Evolutionary conservation across 2,329 filamentous ascomycete species (phyloP), one percentile per base, ranked within the genome.

Genomic region (Apiospora hydei): DNA sequence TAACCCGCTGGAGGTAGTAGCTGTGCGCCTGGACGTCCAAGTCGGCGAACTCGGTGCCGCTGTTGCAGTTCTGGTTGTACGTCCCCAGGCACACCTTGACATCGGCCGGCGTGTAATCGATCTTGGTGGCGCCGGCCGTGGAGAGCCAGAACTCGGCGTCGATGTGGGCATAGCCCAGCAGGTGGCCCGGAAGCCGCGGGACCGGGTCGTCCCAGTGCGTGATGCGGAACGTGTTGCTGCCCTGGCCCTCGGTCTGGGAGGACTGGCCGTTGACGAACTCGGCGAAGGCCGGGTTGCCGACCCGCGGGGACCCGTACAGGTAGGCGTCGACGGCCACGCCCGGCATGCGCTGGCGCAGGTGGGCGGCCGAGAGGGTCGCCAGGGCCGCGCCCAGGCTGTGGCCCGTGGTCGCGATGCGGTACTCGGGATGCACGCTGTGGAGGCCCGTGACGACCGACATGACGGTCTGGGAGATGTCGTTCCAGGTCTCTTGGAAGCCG

Each of bases 41-140:
- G 1, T 84, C 85, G 1, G 78, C 71, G 8, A 69, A 69, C 1
- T 53, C 5, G 0, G 84, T 85, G 44, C 84, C 84, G 24, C 77
- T 88, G 76, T 90, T 90, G 81, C 89, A 90, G 44, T 72, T 61
- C 14, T 80, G 77, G 77, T 85, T 89, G 34, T 81, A 80, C 71
- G 81, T 83, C 72, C 89, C 89, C 16, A 78, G 71, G 81, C 88
- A 90, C 24, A 86, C 80, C 67, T 81, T 76, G 75, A 90, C 76
- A 67, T 87, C 83, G 4, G 64, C 71, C 34, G 84, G 73, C 6
- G 75, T 73, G 76, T 86, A 86, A 72, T 81, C 75, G 46, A 79
- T 75, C 14, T 80, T 82, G n/a, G 24, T 16, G 13, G 67, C 34
- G 67, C 46, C 67, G 0, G 43, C 69, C 3, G 43, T 18, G 4